Conservation (phyloP, 352 stramenopile genomes). For the Elongisporangium prolatum region DNA sequence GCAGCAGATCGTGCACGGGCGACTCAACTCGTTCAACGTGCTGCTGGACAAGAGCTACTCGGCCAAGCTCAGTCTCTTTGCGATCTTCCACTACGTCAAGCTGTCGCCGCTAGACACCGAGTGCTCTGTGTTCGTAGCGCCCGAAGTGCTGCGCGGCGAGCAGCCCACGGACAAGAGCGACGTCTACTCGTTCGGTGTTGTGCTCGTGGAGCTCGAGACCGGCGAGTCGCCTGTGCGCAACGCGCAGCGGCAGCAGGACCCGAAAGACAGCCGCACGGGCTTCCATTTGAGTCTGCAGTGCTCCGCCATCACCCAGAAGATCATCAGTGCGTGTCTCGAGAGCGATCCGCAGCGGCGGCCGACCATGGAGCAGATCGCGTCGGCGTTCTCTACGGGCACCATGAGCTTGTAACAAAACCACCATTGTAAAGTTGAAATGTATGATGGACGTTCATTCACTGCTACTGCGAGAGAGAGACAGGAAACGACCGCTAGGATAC, state of each 20-base stretch:
- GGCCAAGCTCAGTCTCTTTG: slow-evolving; percentile 74
- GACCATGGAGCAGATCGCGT: slow-evolving; percentile 55
- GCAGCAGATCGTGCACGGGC: slow-evolving; percentile 69
- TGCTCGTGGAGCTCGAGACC: slow-evolving; percentile 75
- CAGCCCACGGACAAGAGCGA: slow-evolving; percentile 68
- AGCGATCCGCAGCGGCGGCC: slow-evolving; percentile 42
- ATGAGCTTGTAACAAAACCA: slow-evolving; percentile 38
- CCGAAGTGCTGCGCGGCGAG: slow-evolving; percentile 65
- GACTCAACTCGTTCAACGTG: slow-evolving; percentile 75
- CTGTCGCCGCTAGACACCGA: slow-evolving; percentile 63
- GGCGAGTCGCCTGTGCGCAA: slow-evolving; percentile 67
- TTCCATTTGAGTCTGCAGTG: slow-evolving; percentile 53
- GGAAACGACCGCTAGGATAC: not conserved
- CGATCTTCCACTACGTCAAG: slow-evolving; percentile 76
- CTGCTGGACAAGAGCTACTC: slow-evolving; percentile 59
- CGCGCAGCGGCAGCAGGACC: slow-evolving; percentile 32
- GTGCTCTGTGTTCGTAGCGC: slow-evolving; percentile 60
- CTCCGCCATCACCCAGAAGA: slow-evolving; percentile 58
- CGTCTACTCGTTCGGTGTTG: slow-evolving; percentile 72
- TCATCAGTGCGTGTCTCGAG: slow-evolving; percentile 58
- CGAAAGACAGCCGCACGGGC: slow-evolving; percentile 36
- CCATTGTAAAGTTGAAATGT: not conserved
- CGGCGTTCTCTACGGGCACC: slow-evolving; percentile 53
- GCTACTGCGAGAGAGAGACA: too few species aligned
- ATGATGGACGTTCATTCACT: not conserved